Conservation (phyloP, 2,329 filamentous ascomycete genomes). For the Aspergillus quadricinctus region DNA sequence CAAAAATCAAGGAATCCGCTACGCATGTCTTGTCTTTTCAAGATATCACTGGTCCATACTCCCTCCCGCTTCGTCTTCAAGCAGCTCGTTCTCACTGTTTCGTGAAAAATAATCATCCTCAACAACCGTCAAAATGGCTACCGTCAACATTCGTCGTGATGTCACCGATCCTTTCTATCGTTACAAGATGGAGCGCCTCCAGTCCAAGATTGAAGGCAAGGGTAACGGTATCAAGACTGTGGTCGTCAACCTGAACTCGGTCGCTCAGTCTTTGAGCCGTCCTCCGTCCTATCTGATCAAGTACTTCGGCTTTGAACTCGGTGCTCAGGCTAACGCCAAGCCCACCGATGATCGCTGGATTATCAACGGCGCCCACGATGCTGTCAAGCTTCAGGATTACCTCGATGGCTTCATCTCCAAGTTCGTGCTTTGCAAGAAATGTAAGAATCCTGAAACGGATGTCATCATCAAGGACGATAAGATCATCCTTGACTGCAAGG, state of each 20-base stretch:
- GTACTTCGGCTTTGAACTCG: conserved; percentile 98
- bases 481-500: conserved; percentile 96
- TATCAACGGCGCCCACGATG: conserved; percentile 97
- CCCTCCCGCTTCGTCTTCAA: conserved; percentile 31
- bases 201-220: conserved; percentile 99
- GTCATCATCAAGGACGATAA: conserved; percentile 89
- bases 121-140: conserved; percentile 73
- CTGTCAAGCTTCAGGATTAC: conserved; percentile 92
- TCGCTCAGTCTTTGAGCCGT: conserved; percentile 85
- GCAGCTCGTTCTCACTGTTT: conserved; percentile 20
- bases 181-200: conserved; percentile 99
- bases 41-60: conserved; percentile 43
- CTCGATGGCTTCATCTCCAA: conserved; percentile 97
- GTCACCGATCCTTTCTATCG: conserved; percentile 98
- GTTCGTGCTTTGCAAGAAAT: conserved; percentile 99
- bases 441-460: conserved; percentile 98
- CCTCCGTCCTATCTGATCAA: conserved; percentile 97
- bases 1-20: conserved; percentile 24
- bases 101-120: conserved; percentile 25
- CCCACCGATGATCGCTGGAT: conserved; percentile 98
- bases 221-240: conserved; percentile 99
- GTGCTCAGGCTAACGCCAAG: conserved; percentile 97
- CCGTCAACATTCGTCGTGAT: conserved; percentile 97
- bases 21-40: conserved; percentile 58
- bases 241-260: conserved; percentile 92